Percentiles rank a stretch among this genome's conserved stretches.
Conservation (phyloP, 371 early-diverging fungal species). For the Entomophthora muscae region DNA sequence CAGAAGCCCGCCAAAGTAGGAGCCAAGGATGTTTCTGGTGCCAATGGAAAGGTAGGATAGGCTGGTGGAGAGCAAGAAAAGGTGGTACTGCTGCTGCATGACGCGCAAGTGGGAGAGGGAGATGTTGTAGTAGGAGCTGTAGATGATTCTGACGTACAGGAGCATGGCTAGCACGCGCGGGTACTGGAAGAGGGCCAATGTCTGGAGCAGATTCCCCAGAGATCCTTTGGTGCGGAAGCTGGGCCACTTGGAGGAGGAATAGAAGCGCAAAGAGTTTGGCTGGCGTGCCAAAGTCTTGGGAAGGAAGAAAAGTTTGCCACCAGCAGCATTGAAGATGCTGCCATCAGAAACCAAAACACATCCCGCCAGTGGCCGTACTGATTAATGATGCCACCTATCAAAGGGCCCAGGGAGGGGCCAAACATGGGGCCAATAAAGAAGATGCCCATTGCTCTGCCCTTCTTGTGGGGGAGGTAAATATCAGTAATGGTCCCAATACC, state of each 20-base stretch:
- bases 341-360: background rate
- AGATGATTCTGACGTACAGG: background rate
- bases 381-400: background rate
- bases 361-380: constrained; percentile 5
- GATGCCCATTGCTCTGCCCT: background rate
- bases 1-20: background rate
- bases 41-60: background rate
- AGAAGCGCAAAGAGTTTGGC: background rate
- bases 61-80: background rate
- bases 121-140: background rate
- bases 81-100: background rate
- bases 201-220: constrained; percentile 14
- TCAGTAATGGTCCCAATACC: constrained; percentile 15
- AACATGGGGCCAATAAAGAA: background rate
- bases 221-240: background rate
- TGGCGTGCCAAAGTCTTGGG: constrained; percentile 8
- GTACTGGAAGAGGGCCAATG: constrained; percentile 21
- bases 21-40: background rate
- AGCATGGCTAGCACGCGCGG: constrained; percentile 11
- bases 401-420: background rate
- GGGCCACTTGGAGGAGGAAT: background rate
- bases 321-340: background rate
- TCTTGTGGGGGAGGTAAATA: constrained; percentile 13
- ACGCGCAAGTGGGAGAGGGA: background rate
- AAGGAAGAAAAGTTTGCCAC: background rate